Conservation (phyloP, 495 filamentous ascomycete genomes). For the Aspergillus cavernicola region DNA sequence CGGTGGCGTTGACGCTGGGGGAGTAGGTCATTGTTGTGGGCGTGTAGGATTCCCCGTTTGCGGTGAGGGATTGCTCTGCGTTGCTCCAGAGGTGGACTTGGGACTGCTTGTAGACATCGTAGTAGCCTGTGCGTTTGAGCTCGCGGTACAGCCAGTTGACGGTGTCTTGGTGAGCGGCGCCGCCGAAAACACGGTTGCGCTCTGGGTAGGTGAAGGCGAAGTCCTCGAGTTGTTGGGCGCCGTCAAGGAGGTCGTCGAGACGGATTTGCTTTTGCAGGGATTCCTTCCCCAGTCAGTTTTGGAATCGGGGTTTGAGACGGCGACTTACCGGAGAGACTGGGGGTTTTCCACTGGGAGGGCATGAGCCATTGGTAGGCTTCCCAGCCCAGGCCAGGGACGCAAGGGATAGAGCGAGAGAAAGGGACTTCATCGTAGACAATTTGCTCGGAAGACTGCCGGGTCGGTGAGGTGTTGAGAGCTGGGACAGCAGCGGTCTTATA, state of each 20-base stretch:
- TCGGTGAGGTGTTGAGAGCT: too few relatives aligned
- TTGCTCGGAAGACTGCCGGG: too few relatives aligned
- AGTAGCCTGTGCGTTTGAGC: conserved; percentile 51
- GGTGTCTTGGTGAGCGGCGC: conserved; percentile 58
- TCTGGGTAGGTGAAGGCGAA: conserved; percentile 45
- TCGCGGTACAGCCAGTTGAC: conserved; percentile 57
- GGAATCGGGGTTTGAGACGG: background rate
- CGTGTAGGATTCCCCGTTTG: conserved; percentile 24
- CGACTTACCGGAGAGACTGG: background rate
- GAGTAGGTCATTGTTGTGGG: conserved; percentile 42
- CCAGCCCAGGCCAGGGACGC: background rate
- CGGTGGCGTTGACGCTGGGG: conserved; percentile 44
- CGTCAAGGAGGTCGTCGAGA: conserved; percentile 31
- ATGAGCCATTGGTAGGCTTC: background rate
- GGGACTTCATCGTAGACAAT: background rate
- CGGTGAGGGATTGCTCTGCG: conserved; percentile 26
- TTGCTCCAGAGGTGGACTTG: conserved; percentile 43
- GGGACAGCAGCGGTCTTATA: too few relatives aligned
- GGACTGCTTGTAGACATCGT: conserved; percentile 56
- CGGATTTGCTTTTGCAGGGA: conserved; percentile 4
- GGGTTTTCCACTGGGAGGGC: background rate
- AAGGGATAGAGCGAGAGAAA: background rate
- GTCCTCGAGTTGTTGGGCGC: conserved; percentile 37
- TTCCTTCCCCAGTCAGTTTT: background rate
- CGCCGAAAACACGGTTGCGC: conserved; percentile 57